A percentile compares a stretch with the other conserved stretches of the same genome.
phyloP scores from a whole-genome alignment of 495 filamentous ascomycete species.

The Penicillium egyptiacum region DNA sequence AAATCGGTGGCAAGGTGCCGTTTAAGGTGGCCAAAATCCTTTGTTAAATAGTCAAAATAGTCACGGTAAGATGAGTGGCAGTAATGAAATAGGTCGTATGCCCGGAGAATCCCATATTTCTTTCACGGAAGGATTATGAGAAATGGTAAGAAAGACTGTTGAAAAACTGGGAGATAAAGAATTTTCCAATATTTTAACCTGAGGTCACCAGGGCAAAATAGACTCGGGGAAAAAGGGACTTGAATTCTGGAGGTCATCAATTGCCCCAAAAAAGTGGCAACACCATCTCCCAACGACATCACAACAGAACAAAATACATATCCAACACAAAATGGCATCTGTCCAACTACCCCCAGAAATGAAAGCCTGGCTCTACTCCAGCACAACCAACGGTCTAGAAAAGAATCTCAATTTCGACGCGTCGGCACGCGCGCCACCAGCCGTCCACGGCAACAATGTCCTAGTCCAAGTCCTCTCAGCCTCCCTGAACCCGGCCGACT shows the following conservation, averaged over 20 bases:
- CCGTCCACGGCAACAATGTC: constrained; percentile 41
- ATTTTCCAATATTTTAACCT: too few relatives aligned
- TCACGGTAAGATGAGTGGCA: too few relatives aligned
- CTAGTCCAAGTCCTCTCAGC: constrained; percentile 58
- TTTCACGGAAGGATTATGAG: too few relatives aligned
- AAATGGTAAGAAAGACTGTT: too few relatives aligned
- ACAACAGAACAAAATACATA: not conserved
- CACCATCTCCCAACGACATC: not conserved
- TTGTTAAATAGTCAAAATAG: too few relatives aligned
- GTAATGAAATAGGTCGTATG: too few relatives aligned
- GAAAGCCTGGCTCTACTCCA: constrained; percentile 62
- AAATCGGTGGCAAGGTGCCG: too few relatives aligned
- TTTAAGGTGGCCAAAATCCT: too few relatives aligned
- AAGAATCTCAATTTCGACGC: constrained; percentile 55
- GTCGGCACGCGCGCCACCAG: constrained; percentile 42
- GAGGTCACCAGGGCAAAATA: too few relatives aligned
- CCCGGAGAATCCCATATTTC: too few relatives aligned
- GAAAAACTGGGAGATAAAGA: too few relatives aligned
- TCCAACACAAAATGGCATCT: constrained; percentile 14
- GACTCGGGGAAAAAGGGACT: too few relatives aligned
- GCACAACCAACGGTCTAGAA: constrained; percentile 50
- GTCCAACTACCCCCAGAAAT: constrained; percentile 45
- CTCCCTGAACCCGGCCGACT: constrained; percentile 69
- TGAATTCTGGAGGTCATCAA: constrained; percentile 10
- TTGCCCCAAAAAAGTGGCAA: not conserved